Base-by-base conservation (phyloP, 2,329 filamentous ascomycete species). In the Aspergillus sp. region DNA sequence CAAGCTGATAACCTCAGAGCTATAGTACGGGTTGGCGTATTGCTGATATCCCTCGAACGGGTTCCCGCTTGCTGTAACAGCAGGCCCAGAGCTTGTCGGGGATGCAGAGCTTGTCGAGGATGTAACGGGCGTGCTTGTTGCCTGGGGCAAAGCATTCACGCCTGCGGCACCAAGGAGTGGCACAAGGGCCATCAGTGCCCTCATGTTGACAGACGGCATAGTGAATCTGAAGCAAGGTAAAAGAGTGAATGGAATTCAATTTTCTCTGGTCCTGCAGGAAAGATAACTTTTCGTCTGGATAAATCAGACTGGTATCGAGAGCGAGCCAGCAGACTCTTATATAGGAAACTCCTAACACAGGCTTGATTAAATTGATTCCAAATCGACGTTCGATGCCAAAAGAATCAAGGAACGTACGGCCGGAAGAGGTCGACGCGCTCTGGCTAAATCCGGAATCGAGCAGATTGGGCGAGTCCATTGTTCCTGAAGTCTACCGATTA, bases 21-120 rank as follows among this genome's bases (percentile, higher is more conserved):
- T 75, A 68, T 84, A 84, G 70, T 80, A 82, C 3, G 79, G 74
- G 63, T 83, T 83, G 31, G 76, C 77, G 59, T 82, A 83, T 47
- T 81, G 76, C 58, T 79, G 73, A 58, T 79, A 77, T 19, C 80
- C 81, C 9, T 72, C 71, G 57, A 83, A 82, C 0, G 80, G 79
- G 64, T 84, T 84, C 31, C 84, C 85, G 14, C 79, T 59, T 33
- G 65, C 53, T 12, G 60, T 52, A 8, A 63, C 64, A 2, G 66
- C 62, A 12, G 61, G 59, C 2, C 58, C 52, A 9, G 65, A 44
- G 17, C 60, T 57, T 49, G 65, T 59, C 15, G 64, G 49, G 6
- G 61, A 61, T 14, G 60, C 58, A 9, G 65, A 44, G 17, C 60
- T 57, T 49, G 65, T 59, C n/a, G 64, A 45, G 5, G 61, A 61